phyloP scores from a whole-genome alignment of 2,329 filamentous ascomycete genomes.

The Fusarium subglutinans region DNA sequence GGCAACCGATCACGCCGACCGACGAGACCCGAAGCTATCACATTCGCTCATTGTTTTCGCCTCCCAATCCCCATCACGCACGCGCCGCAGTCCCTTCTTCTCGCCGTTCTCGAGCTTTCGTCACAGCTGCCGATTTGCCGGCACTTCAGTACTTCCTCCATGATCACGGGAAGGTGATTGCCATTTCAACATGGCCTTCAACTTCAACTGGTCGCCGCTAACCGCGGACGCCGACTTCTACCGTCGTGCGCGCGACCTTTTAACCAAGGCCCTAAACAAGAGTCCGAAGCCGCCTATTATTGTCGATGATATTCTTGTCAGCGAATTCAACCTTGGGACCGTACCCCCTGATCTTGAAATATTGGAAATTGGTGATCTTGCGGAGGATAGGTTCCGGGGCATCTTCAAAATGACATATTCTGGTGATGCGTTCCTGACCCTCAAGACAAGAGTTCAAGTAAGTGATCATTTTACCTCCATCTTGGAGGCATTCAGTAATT shows the following conservation, averaged over 20 bases:
- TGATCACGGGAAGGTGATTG: slow-evolving; percentile 49
- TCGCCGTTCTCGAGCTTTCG: slow-evolving; percentile 18
- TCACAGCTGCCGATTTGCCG: slow-evolving; percentile 35
- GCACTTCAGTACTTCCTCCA: slow-evolving; percentile 42
- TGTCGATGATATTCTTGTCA: slow-evolving; percentile 98
- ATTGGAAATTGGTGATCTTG: slow-evolving; percentile 95
- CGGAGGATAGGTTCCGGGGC: slow-evolving; percentile 94
- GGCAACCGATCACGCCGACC: slow-evolving; percentile 15
- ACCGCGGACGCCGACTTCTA: slow-evolving; percentile 94
- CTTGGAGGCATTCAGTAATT: not conserved
- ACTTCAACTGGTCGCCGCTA: slow-evolving; percentile 99
- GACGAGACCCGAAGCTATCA: slow-evolving; percentile 13
- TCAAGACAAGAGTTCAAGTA: slow-evolving; percentile 95
- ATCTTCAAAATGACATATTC: slow-evolving; percentile 99
- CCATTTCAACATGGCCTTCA: slow-evolving; percentile 90
- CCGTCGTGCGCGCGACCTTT: slow-evolving; percentile 88
- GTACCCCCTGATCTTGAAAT: slow-evolving; percentile 96
- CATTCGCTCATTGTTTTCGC: slow-evolving; percentile 27
- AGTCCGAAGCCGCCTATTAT: slow-evolving; percentile 98
- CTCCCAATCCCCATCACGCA: slow-evolving; percentile 18
- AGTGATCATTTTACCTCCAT: slow-evolving; percentile 43
- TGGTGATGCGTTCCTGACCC: slow-evolving; percentile 92
- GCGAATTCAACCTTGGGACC: slow-evolving; percentile 94
- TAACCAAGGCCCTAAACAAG: slow-evolving; percentile 96
- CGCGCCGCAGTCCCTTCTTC: slow-evolving; percentile 23